These are phyloP conservation scores for Rhododendron kiyosumense DNA, from an alignment of 148 eudicot species.

Conservation along the genomic window DNA sequence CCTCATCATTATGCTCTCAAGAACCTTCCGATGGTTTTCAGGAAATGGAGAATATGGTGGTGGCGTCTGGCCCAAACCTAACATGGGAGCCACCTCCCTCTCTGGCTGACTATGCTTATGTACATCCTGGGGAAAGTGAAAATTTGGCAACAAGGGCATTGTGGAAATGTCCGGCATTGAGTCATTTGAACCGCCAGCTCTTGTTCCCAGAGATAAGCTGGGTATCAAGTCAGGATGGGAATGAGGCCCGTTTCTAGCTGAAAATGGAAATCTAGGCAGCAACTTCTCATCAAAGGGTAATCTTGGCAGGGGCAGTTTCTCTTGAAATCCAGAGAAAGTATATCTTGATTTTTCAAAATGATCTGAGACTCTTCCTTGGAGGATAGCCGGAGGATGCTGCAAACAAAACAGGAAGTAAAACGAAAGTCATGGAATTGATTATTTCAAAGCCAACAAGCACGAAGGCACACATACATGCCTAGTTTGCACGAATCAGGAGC, in stretches of 20 bases:
- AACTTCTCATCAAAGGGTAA: conserved; percentile 63
- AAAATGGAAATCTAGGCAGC: conserved; percentile 44
- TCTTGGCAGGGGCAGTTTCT: conserved; percentile 66
- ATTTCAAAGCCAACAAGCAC: neutral
- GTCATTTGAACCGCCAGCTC: conserved; percentile 30
- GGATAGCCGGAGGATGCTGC: conserved; percentile 49
- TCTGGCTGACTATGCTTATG: conserved; percentile 42
- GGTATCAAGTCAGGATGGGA: conserved; percentile 53
- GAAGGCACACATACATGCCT: neutral
- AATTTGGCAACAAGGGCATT: conserved; percentile 54
- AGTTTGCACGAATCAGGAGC: neutral
- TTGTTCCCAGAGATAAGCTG: conserved; percentile 62
- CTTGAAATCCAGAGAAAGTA: conserved; percentile 49
- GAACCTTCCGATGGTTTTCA: conserved; percentile 86
- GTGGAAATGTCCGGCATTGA: conserved; percentile 31
- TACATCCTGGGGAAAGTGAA: conserved; percentile 42
- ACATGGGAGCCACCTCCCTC: conserved; percentile 42
- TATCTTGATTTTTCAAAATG: conserved; percentile 38
- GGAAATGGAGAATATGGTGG: conserved; percentile 49
- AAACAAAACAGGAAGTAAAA: conserved; percentile 24
- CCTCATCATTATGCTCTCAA: conserved; percentile 80
- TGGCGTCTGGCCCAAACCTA: conserved; percentile 58
- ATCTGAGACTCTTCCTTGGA: conserved; percentile 43
- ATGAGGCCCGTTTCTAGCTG: conserved; percentile 36
- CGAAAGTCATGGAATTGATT: neutral